A percentile compares a stretch with the other conserved stretches of the same genome.
These are phyloP conservation scores for Yamadazyma buinensis DNA, from an alignment of 1,139 yeast species.

Conservation along the genomic window DNA sequence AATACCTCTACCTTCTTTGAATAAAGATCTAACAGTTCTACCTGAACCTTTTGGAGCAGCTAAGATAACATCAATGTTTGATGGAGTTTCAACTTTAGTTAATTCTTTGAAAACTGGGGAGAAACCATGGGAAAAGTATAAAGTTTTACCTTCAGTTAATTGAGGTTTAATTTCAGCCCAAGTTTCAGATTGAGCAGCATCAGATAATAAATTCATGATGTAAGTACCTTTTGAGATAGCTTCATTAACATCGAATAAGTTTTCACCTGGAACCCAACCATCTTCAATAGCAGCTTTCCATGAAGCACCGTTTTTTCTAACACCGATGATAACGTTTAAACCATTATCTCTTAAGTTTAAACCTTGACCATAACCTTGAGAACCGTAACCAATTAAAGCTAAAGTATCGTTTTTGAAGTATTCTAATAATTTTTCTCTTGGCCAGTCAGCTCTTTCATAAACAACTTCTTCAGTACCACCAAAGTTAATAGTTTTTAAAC, in stretches of 20 bases:
- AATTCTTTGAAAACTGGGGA: constrained; percentile 98
- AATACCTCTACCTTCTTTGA: constrained; percentile 99
- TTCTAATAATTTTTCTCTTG: constrained; percentile 90
- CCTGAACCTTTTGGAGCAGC: constrained; percentile 99
- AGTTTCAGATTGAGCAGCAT: constrained; percentile 99
- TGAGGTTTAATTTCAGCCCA: constrained; percentile 85
- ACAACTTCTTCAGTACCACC: constrained; percentile 95
- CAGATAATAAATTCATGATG: constrained; percentile 96
- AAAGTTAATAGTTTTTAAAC: constrained; percentile 93
- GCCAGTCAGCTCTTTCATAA: constrained; percentile 99
- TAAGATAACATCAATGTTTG: constrained; percentile 90
- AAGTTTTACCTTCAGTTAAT: constrained; percentile 94
- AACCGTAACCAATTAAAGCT: constrained; percentile 98
- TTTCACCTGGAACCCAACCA: constrained; percentile 99
- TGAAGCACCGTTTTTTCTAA: constrained; percentile 96
- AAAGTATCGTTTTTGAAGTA: constrained; percentile 97
- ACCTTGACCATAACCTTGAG: constrained; percentile 99
- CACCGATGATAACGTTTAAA: constrained; percentile 95
- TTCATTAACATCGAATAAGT: constrained; percentile 90
- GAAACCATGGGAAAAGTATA: constrained; percentile 99
- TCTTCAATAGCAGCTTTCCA: constrained; percentile 99
- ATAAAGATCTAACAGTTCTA: constrained; percentile 97
- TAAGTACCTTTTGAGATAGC: constrained; percentile 90
- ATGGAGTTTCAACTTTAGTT: constrained; percentile 95
- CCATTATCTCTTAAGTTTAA: constrained; percentile 99